Evolutionary conservation across 306 rosid species (phyloP).

Genomic region (Hippophae tibetana): DNA sequence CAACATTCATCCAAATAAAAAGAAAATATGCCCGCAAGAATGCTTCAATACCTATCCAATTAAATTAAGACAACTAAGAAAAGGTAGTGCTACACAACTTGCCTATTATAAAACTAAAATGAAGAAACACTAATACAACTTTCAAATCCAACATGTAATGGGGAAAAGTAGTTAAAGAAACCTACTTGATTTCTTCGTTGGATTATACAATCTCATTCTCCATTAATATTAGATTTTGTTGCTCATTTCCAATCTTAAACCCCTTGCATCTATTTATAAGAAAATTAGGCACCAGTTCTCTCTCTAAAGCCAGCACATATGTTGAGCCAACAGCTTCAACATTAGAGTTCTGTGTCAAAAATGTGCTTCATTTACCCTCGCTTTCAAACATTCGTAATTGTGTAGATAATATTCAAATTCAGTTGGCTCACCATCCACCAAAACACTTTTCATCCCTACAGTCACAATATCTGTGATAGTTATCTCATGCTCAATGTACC

Average conservation of each 20-base stretch:
- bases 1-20: too few relatives aligned
- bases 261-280: constrained; percentile 83
- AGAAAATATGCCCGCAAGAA: too few relatives aligned
- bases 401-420: constrained; percentile 78
- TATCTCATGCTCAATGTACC: constrained; percentile 82
- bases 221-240: constrained; percentile 37
- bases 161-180: constrained; percentile 27
- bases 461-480: constrained; percentile 82
- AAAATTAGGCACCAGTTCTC: constrained; percentile 66
- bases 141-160: neutral
- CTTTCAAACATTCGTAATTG: constrained; percentile 34
- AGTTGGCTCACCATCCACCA: constrained; percentile 81
- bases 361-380: constrained; percentile 49
- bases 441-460: constrained; percentile 73
- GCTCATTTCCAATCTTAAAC: constrained; percentile 47
- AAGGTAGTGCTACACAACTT: too few relatives aligned
- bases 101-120: too few relatives aligned
- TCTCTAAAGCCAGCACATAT: constrained; percentile 59
- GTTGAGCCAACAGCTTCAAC: constrained; percentile 65
- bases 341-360: constrained; percentile 51
- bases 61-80: neutral
- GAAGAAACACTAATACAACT: too few relatives aligned
- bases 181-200: constrained; percentile 71
- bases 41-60: too few relatives aligned
- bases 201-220: constrained; percentile 54